Base-by-base conservation (phyloP, 2,329 filamentous ascomycete species). In the Annulohypoxylon truncatum region DNA sequence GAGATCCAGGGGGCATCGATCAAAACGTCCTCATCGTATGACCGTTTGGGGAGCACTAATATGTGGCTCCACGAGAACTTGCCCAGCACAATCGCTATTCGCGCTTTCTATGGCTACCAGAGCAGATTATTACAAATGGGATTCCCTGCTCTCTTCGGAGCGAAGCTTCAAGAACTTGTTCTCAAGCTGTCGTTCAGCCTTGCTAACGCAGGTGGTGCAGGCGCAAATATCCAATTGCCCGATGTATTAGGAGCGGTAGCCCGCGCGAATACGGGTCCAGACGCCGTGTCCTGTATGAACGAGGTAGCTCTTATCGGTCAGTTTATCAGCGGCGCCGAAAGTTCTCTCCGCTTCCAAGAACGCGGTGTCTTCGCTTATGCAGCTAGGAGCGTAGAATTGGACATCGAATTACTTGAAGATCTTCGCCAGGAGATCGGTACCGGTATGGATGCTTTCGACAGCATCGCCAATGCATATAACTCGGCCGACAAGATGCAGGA, bases 391-490 rank as follows among this genome's bases (percentile, higher is more conserved):
- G 82, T 86, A 0, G 77, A 83, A 64, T 78, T 85, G 2, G 84
- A 87, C 47, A 84, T 86, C 54, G 81, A 82, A 56, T 80, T 87
- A 1, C 79, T 87, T 2, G 84, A 87, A 64, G 82, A 84, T 57
- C 81, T 87, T 1, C 80, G 85, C 5, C 81, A 83, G 50, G 84
- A 87, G 66, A 83, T 82, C 0, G 85, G 84, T 54, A 77, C 78
- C 20, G 85, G 85, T 7, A 87, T 87, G 83, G 84, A 87, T 64
- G 84, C 84, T 0, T 85, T 85, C 24, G 83, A 82, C 46, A 79
- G 77, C 20, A 77, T 86, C 26, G 63, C 69, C 10, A 65, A 33
- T 46, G 18, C 57, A n/a, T 68, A 61, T 20, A 35, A 60, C 60
- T 52, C 65, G 15, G 22, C 62, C 29, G 68, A 68, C 38, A 80